phyloP scores from a whole-genome alignment of 768 basidiomycete genomes.

The Calvatia gigantea region DNA sequence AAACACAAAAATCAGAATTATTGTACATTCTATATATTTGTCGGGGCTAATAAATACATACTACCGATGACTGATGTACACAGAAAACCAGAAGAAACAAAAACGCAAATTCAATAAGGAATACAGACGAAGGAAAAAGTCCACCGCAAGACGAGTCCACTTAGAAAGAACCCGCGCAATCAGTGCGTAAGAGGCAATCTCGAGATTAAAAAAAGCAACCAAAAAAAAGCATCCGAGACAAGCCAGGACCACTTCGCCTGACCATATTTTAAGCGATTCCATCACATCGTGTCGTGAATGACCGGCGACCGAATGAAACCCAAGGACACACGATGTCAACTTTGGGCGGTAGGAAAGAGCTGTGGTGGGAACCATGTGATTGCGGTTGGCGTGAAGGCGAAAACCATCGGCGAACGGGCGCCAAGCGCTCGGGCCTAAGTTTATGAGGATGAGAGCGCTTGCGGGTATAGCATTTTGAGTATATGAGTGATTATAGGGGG shows the following conservation, averaged over 20 bases:
- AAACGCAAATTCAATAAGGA: background rate
- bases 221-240: background rate
- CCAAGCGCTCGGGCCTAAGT: no score
- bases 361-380: background rate
- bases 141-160: background rate
- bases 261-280: conserved; percentile 1
- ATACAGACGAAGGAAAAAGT: background rate
- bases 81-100: background rate
- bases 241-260: background rate
- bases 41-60: conserved; percentile 1
- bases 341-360: background rate
- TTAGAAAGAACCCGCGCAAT: background rate
- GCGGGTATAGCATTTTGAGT: conserved; percentile 36
- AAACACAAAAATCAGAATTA: conserved; percentile 14
- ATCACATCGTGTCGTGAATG: background rate
- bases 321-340: no score
- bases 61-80: conserved; percentile 12
- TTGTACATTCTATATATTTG: background rate
- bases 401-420: background rate
- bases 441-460: conserved; percentile 21
- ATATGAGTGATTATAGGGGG: conserved; percentile 13
- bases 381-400: background rate
- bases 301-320: background rate
- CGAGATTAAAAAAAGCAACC: background rate
- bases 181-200: background rate